Evolutionary conservation across 768 basidiomycete genomes (phyloP).

Genomic region (Boletus vermiculosoides): DNA sequence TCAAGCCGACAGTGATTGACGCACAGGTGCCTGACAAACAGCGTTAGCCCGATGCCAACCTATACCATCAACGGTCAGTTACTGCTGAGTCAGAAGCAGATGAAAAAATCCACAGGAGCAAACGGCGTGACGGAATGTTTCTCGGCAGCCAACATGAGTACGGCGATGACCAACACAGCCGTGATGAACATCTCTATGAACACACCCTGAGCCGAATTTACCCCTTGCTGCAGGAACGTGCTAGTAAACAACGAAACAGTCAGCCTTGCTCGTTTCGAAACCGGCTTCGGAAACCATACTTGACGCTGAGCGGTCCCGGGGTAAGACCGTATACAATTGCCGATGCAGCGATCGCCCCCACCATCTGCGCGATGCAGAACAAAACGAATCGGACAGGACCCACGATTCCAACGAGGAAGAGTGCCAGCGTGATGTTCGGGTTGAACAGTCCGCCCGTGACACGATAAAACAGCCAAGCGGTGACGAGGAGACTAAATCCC

Average conservation of each 20-base stretch:
- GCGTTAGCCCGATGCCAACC: slow-evolving; percentile 65
- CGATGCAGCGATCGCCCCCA: slow-evolving; percentile 58
- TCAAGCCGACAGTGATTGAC: slow-evolving; percentile 14
- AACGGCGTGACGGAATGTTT: slow-evolving; percentile 66
- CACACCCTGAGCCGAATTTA: slow-evolving; percentile 56
- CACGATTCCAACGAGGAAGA: slow-evolving; percentile 56
- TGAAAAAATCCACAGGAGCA: slow-evolving; percentile 49
- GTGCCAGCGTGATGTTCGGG: slow-evolving; percentile 58
- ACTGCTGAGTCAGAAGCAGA: not conserved
- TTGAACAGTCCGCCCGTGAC: slow-evolving; percentile 67
- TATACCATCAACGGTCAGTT: slow-evolving; percentile 19
- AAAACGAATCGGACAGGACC: slow-evolving; percentile 55
- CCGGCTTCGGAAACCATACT: slow-evolving; percentile 37
- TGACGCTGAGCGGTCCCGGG: slow-evolving; percentile 51
- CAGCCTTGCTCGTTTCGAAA: not conserved
- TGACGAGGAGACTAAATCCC: slow-evolving; percentile 60
- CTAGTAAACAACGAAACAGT: slow-evolving; percentile 32
- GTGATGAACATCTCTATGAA: slow-evolving; percentile 77
- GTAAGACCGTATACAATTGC: slow-evolving; percentile 55
- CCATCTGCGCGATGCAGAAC: slow-evolving; percentile 59
- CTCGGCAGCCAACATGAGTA: slow-evolving; percentile 74
- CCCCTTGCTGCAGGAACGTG: slow-evolving; percentile 44
- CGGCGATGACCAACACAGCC: slow-evolving; percentile 53
- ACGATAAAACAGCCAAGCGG: slow-evolving; percentile 68
- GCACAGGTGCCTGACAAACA: slow-evolving; percentile 62